Evolutionary conservation across 2,329 filamentous ascomycete species (phyloP).

Genomic region (Colletotrichum sp.): DNA sequence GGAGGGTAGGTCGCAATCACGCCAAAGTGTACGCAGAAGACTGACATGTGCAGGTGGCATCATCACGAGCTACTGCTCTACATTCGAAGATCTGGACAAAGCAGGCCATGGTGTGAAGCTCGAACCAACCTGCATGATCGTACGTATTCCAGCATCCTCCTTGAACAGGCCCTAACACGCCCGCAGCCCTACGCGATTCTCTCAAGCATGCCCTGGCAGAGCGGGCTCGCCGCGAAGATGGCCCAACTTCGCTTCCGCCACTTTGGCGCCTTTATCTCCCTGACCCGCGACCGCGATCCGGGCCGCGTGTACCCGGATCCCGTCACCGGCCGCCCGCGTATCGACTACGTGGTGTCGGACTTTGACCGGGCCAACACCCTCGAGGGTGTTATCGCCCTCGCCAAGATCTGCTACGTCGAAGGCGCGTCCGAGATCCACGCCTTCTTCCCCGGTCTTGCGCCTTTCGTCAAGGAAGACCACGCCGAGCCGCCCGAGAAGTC

Average conservation of each 20-base stretch:
- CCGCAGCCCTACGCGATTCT: constrained; percentile 68
- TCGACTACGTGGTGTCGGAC: constrained; percentile 74
- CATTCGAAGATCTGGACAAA: constrained; percentile 82
- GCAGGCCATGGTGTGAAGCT: constrained; percentile 84
- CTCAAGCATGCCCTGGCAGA: constrained; percentile 68
- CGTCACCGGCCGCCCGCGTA: constrained; percentile 63
- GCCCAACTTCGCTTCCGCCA: constrained; percentile 70
- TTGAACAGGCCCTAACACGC: not conserved
- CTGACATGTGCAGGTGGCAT: constrained; percentile 64
- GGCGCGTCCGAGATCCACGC: constrained; percentile 83
- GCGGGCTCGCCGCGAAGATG: constrained; percentile 75
- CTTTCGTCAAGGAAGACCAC: constrained; percentile 56
- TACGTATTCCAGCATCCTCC: constrained; percentile 33
- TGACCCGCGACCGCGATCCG: constrained; percentile 77
- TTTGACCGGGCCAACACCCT: constrained; percentile 77
- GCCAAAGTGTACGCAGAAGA: not conserved
- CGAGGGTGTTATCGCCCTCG: constrained; percentile 73
- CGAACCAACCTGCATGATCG: constrained; percentile 75
- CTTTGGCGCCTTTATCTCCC: constrained; percentile 74
- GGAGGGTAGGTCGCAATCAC: constrained; percentile 50
- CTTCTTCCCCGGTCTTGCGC: constrained; percentile 63
- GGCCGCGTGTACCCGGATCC: constrained; percentile 79
- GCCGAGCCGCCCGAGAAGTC: constrained; percentile 21
- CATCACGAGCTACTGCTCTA: constrained; percentile 77
- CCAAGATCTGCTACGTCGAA: constrained; percentile 78